Evolutionary conservation across 176 grass and related monocot genomes (phyloP), one percentile per base, ranked within the genome.

Genomic region (Hsuehochloa calcarea): DNA sequence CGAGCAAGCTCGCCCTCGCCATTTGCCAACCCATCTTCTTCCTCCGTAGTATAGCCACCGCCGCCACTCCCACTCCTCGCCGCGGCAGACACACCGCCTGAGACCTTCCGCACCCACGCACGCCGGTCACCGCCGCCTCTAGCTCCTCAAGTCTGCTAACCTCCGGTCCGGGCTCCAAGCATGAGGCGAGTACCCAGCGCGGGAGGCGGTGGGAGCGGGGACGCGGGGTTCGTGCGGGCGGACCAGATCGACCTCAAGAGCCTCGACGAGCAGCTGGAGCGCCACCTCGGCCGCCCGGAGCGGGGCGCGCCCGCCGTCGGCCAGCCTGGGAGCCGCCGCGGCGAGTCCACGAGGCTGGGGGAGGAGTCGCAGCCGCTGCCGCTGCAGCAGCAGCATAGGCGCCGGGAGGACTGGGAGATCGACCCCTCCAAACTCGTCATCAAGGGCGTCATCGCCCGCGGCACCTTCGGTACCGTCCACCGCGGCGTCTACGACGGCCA

Each of bases 161-260:
- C 87, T 80, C 68, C 79, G 78, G 31, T 82, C 83, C 65, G 82
- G 87, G 45, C 86, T 88, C 40, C 91, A 91, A 94, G 39, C 85
- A 80, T 99, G 86, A 90, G 93, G 93, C 81, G 84, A 90, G 67
- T 91, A 68, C 49, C 87, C 70, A 54, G 76, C 85, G 80, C 74
- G 25, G 68, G 68, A 41, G 83, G 88, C 34, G 86, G 35, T 37
- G 70, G 77, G 74, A 61, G 90, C n/a, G 94, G 91, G 68, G 85
- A 91, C 70, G 81, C 76, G 68, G 97, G 97, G 44, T 99, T 96
- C 74, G 88, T 99, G 38, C 81, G 93, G 82, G 97, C 97, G 65
- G 97, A 99, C 74, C 97, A 99, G 87, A 99, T 99, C 87, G 97
- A 99, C 85, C 92, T 99, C 78, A 99, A 96, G 97, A 99, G 90